Evolutionary conservation across 768 basidiomycete genomes (phyloP).

Genomic region (Auricularia sp.): DNA sequence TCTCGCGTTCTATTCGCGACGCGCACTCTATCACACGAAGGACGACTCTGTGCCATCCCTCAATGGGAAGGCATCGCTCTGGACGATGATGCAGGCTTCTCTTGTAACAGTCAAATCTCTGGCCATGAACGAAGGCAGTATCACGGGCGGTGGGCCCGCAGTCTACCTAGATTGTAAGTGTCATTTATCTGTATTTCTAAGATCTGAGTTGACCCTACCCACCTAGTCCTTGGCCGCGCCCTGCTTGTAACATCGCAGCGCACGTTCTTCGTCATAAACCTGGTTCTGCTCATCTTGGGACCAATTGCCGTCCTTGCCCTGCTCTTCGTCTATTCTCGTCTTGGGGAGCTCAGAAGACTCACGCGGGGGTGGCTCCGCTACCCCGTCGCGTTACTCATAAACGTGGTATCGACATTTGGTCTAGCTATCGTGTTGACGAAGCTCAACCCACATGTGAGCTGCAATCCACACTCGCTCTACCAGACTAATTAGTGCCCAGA

Average conservation of each 20-base stretch:
- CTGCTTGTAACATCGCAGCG: slow-evolving; percentile 48
- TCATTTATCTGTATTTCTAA: neutral
- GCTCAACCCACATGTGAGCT: slow-evolving; percentile 56
- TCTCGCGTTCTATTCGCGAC: slow-evolving; percentile 65
- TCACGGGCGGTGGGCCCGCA: slow-evolving; percentile 21
- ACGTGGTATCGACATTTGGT: slow-evolving; percentile 35
- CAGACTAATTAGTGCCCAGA: slow-evolving; percentile 27
- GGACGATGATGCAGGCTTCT: slow-evolving; percentile 70
- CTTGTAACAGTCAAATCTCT: slow-evolving; percentile 46
- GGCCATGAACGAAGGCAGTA: slow-evolving; percentile 32
- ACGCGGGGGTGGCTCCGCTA: slow-evolving; percentile 43
- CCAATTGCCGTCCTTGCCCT: slow-evolving; percentile 45
- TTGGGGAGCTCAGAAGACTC: neutral
- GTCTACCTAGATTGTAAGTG: slow-evolving; percentile 70
- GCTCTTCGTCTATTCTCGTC: slow-evolving; percentile 19
- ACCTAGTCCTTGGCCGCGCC: slow-evolving; percentile 46
- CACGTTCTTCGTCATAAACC: slow-evolving; percentile 44
- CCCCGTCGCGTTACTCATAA: slow-evolving; percentile 46
- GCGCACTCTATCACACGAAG: slow-evolving; percentile 70
- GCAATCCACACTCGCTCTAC: neutral
- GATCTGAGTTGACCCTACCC: slow-evolving; percentile 1
- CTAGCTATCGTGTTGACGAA: slow-evolving; percentile 40
- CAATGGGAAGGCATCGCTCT: slow-evolving; percentile 47
- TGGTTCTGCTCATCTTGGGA: slow-evolving; percentile 52
- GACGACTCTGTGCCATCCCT: slow-evolving; percentile 57